These are phyloP conservation scores for Aspergillus niger DNA, from an alignment of 2,329 filamentous ascomycete genomes.

Conservation along the genomic window DNA sequence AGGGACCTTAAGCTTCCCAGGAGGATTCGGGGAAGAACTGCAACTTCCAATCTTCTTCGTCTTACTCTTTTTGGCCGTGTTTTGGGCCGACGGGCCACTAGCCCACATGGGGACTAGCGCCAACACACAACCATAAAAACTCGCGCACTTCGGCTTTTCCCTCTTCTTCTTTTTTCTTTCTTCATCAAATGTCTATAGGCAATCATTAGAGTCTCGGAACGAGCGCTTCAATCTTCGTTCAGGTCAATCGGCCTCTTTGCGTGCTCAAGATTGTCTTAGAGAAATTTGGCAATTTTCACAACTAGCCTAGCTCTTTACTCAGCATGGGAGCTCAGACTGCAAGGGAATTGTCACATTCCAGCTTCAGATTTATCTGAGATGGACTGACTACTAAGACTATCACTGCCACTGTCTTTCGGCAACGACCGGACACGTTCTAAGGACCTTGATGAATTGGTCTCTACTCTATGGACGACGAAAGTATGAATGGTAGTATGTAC, in stretches of 20 bases:
- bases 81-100: conserved; percentile 28
- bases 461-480: neutral
- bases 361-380: neutral
- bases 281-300: conserved; percentile 69
- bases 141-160: conserved; percentile 31
- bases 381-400: neutral
- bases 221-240: conserved; percentile 85
- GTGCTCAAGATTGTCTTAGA: conserved; percentile 99
- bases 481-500: conserved; percentile 9
- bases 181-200: conserved; percentile 66
- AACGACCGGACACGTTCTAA: neutral
- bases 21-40: conserved; percentile 25
- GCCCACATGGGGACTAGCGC: conserved; percentile 35
- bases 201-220: conserved; percentile 99
- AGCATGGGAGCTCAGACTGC: conserved; percentile 58
- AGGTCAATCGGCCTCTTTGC: conserved; percentile 79
- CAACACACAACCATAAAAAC: conserved; percentile 30
- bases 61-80: conserved; percentile 36
- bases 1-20: conserved; percentile 2
- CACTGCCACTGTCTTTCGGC: neutral
- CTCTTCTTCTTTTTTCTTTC: conserved; percentile 52
- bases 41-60: conserved; percentile 29
- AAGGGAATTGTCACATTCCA: conserved; percentile 48
- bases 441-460: neutral
- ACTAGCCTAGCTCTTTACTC: conserved; percentile 64